Evolutionary conservation across 140 eudicot species (phyloP).

Genomic region (Senecio squalidus): DNA sequence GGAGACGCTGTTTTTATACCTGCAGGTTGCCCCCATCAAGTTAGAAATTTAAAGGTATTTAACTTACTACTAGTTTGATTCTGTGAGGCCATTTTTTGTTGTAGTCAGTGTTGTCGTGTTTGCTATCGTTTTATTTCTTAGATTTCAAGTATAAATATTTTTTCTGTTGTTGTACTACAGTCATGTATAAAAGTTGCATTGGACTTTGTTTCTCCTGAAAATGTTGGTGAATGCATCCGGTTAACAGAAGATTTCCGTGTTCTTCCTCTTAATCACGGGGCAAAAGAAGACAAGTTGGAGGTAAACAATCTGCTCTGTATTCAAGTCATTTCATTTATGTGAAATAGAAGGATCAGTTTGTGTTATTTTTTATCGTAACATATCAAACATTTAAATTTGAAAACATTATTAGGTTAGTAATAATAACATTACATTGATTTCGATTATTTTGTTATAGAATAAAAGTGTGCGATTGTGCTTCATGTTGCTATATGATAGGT

Average conservation of each 20-base stretch:
- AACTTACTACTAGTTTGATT: slow-evolving; percentile 3
- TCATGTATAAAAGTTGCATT: slow-evolving; percentile 39
- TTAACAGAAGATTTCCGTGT: slow-evolving; percentile 48
- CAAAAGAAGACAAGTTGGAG: slow-evolving; percentile 57
- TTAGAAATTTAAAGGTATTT: slow-evolving; percentile 44
- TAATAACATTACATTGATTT: background rate
- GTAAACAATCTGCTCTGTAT: slow-evolving; percentile 19
- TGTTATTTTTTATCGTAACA: too few relatives aligned
- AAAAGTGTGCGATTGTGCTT: background rate
- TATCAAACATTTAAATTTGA: too few relatives aligned
- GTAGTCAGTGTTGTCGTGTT: too few relatives aligned
- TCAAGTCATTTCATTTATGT: background rate
- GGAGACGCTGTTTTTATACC: slow-evolving; percentile 60
- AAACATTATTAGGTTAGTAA: background rate
- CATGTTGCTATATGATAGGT: slow-evolving; percentile 18
- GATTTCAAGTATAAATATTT: background rate
- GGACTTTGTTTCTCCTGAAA: slow-evolving; percentile 56
- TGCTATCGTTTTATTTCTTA: background rate
- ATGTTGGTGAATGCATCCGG: slow-evolving; percentile 41
- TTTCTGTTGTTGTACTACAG: slow-evolving; percentile 15
- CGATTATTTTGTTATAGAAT: background rate
- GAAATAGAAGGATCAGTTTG: too few relatives aligned
- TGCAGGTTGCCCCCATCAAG: slow-evolving; percentile 54
- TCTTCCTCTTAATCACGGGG: slow-evolving; percentile 46
- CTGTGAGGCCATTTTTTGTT: too few relatives aligned